These are phyloP conservation scores for Talaromyces sp. DNA, from an alignment of 2,329 filamentous ascomycete genomes.

Conservation along the genomic window DNA sequence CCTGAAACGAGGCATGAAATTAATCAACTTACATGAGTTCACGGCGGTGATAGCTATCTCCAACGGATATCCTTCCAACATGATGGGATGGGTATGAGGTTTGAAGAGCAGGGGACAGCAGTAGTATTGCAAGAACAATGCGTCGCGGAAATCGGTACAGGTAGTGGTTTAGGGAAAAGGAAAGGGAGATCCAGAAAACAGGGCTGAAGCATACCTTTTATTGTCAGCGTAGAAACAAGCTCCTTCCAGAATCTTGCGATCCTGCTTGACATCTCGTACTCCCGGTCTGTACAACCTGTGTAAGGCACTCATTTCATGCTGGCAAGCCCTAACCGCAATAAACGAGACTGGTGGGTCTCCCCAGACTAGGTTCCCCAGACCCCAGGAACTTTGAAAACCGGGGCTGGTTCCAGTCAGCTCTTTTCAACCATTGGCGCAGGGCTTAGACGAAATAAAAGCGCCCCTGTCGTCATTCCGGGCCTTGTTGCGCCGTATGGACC, in stretches of 20 bases:
- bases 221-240: background rate
- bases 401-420: background rate
- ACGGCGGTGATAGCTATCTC: background rate
- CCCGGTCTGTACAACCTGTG: background rate
- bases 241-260: background rate
- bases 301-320: background rate
- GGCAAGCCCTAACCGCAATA: background rate
- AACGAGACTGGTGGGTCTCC: background rate
- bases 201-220: background rate
- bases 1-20: background rate
- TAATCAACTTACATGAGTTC: background rate
- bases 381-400: background rate
- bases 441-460: background rate
- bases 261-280: background rate
- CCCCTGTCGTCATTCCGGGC: background rate
- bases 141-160: background rate
- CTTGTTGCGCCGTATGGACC: background rate
- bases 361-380: slow-evolving; percentile 16
- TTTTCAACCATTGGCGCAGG: background rate
- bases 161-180: background rate
- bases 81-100: background rate
- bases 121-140: background rate
- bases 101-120: background rate
- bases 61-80: background rate
- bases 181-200: background rate